phyloP scores from a whole-genome alignment of 306 rosid genomes.

The Fragaria vesca region DNA sequence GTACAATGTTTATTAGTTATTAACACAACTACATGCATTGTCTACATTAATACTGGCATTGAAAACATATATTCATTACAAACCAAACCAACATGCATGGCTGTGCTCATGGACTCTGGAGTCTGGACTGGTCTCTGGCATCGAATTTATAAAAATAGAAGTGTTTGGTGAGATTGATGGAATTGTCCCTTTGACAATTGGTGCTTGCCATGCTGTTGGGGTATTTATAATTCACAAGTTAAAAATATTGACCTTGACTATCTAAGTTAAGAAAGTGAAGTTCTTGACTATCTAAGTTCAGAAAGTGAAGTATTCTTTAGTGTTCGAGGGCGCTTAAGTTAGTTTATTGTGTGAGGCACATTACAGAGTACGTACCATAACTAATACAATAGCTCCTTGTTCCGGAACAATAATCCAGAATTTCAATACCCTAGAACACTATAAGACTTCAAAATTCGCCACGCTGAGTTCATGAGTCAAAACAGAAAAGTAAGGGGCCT shows the following conservation, averaged over 20 bases:
- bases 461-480: not conserved
- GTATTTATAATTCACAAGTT: not conserved
- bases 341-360: not conserved
- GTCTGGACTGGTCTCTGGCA: not conserved
- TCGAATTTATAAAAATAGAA: not conserved
- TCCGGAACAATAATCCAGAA: not conserved
- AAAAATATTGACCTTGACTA: not conserved
- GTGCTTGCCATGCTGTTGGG: not conserved
- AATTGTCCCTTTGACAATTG: not conserved
- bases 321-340: not conserved
- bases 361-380: not conserved
- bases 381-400: not conserved
- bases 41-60: not conserved
- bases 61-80: not conserved
- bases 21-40: not conserved
- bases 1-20: not conserved
- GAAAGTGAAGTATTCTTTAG: not conserved
- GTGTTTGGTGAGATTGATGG: conserved; percentile 13
- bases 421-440: not conserved
- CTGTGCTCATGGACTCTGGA: not conserved
- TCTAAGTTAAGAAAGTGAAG: not conserved
- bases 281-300: not conserved
- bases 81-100: conserved; percentile 8
- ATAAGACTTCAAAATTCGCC: not conserved
- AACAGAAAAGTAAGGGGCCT: not conserved